Evolutionary conservation across 768 basidiomycete genomes (phyloP).

Genomic region (Lepiota brunneoincarnata): DNA sequence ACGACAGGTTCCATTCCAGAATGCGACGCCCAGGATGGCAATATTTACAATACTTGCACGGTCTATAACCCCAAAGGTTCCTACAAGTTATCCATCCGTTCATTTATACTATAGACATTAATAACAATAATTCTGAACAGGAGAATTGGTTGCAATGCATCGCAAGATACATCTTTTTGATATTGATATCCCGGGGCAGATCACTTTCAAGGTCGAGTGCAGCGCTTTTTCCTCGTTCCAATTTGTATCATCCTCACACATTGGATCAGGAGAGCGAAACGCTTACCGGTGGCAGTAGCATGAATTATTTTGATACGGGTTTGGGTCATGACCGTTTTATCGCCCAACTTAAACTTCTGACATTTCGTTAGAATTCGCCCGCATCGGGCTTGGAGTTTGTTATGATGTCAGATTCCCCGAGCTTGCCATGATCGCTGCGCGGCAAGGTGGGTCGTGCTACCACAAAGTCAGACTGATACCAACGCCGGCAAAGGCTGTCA

Average conservation of each 20-base stretch:
- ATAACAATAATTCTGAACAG: conserved; percentile 31
- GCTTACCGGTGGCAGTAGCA: conserved; percentile 67
- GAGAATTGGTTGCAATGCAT: conserved; percentile 82
- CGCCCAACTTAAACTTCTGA: not conserved
- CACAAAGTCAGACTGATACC: not conserved
- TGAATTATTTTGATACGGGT: conserved; percentile 91
- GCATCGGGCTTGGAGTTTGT: conserved; percentile 93
- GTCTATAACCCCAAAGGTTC: conserved; percentile 82
- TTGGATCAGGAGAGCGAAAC: conserved; percentile 78
- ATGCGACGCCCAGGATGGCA: conserved; percentile 54
- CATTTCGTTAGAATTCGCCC: conserved; percentile 78
- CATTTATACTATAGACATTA: not conserved
- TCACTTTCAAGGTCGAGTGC: conserved; percentile 72
- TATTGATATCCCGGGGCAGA: conserved; percentile 93
- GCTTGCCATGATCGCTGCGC: conserved; percentile 85
- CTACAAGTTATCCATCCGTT: conserved; percentile 10
- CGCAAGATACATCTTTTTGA: conserved; percentile 97
- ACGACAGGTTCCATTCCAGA: conserved; percentile 91
- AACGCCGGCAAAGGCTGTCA: conserved; percentile 61
- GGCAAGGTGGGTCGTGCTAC: conserved; percentile 54
- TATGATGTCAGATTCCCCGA: conserved; percentile 97
- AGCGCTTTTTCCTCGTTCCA: not conserved
- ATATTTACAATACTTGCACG: conserved; percentile 90
- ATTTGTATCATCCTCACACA: conserved; percentile 7
- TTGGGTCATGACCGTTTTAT: not conserved